A percentile compares a stretch with the other conserved stretches of the same genome.
These are phyloP conservation scores for Sporothrix variecibatus DNA, from an alignment of 2,329 filamentous ascomycete species.

Conservation along the genomic window DNA sequence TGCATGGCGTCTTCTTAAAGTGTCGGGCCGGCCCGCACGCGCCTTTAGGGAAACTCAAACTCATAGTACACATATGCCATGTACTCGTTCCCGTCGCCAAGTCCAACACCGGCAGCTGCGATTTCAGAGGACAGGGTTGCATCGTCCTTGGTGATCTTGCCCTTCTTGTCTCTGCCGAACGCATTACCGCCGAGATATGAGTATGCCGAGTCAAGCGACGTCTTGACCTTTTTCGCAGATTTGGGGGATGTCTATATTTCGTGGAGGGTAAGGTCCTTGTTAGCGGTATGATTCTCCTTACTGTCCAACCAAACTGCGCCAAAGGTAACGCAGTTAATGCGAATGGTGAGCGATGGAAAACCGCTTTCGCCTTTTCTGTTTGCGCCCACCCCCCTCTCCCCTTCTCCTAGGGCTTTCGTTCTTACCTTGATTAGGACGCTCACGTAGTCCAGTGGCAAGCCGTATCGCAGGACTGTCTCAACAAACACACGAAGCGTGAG, in stretches of 20 bases:
- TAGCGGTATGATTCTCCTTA: not conserved
- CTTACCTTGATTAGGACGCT: constrained; percentile 81
- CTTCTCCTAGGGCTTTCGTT: not conserved
- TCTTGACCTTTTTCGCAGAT: constrained; percentile 73
- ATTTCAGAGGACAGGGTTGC: constrained; percentile 77
- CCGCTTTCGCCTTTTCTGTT: no score
- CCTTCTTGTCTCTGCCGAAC: constrained; percentile 90
- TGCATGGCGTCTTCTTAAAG: not conserved
- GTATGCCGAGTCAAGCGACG: constrained; percentile 79
- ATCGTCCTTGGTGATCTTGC: constrained; percentile 88
- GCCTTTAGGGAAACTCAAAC: constrained; percentile 67
- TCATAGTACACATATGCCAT: constrained; percentile 97
- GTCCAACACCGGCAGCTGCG: constrained; percentile 69
- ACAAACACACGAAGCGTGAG: constrained; percentile 91
- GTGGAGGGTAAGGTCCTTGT: not conserved
- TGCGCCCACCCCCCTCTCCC: no score
- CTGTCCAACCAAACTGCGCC: no score
- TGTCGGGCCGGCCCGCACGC: not conserved
- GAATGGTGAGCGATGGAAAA: no score
- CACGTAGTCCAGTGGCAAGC: constrained; percentile 86
- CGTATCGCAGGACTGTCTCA: constrained; percentile 95
- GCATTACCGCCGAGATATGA: constrained; percentile 94
- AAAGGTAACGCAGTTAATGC: no score
- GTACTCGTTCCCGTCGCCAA: constrained; percentile 78
- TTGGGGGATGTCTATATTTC: constrained; percentile 74